Base-by-base conservation (phyloP, 805 yeast species). In the Maudiozyma bulderi region DNA sequence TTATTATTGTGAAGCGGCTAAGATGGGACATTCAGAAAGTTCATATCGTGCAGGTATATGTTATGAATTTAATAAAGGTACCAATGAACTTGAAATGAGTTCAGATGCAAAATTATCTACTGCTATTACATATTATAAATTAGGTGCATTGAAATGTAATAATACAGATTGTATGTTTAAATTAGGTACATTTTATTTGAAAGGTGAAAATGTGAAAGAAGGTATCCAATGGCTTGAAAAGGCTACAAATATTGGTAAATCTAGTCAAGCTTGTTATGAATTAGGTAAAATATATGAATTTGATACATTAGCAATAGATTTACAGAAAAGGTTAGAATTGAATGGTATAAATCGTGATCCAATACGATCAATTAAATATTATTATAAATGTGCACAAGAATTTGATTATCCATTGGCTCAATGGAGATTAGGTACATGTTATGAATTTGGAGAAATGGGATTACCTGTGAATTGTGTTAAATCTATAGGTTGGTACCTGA, bases 401-500 rank as follows among this genome's bases (percentile, higher is more conserved):
- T 66, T 75, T 40, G 78, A 80, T 3, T 80, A 84, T 57, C 67
- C 84, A 5, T 79, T 84, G 29, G 78, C 91, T 0, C 88, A 83
- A 61, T 80, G 80, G 62, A 76, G 81, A 48, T 66, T 85, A 41
- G 95, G 91, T 2, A 76, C 80, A 59, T 81, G 82, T 50, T 83
- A 81, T 61, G 90, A 85, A 55, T 81, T 79, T 57, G 93, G 93
- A 2, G 72, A 77, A 37, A 62, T 79, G 29, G 75, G 75, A 2
- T 68, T 80, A 47, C 60, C 68, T 2, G 69, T 78, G 1, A 80
- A 80, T 54, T 74, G 86, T 5, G 69, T 73, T 47, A 74, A 77
- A 52, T 77, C 85, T 8, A 73, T 85, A 45, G 84, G 84, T 11
- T 86, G 91, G 90, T 86, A 84, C 63, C 71, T 82, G 8, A 72